Base-by-base conservation (phyloP, 495 filamentous ascomycete genomes). In the Trichoderma virens region DNA sequence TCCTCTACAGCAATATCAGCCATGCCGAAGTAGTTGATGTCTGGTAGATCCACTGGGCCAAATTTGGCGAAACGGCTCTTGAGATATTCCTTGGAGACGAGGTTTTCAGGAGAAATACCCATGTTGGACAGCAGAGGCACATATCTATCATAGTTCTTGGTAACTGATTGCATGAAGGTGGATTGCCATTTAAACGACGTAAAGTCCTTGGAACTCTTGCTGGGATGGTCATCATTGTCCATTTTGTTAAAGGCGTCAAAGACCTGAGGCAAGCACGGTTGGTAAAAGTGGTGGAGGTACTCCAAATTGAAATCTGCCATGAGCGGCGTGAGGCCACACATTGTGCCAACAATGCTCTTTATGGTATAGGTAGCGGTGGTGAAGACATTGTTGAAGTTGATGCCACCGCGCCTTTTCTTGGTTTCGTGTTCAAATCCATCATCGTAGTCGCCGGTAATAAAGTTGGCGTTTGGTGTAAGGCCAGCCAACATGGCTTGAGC, bases 21-120 rank as follows among this genome's bases (percentile, higher is more conserved):
- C 35, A 80, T 82, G 8, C 78, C 79, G 56, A 81, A 81, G 63
- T 81, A 81, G 43, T 81, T 81, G 62, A 75, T 67, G 59, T 79
- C 76, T 32, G 39, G 66, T 34, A 61, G 59, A n/a, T 66, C 73
- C 62, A 64, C 72, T 11, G 62, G 68, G 0, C 71, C 70, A 60
- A 77, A 70, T 62, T 76, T 75, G 5, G 77, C 69, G 0, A 67
- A 62, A 0, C 65, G 62, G 7, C 70, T 64, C 31, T 74, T 64
- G 7, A 81, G 38, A 2, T 67, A 71, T 25, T 72, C 71, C 60
- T 75, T 76, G 43, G 71, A 70, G 27, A 81, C 70, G 31, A 67
- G 69, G 31, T 75, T 62, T 18, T 72, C 65, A 13, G 31, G 59
- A 5, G 31, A 34, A 62, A 80, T 80, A 3, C 78, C 79, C 68